These are phyloP conservation scores for Cordia subcordata DNA, from an alignment of 257 asterid species.

Conservation along the genomic window DNA sequence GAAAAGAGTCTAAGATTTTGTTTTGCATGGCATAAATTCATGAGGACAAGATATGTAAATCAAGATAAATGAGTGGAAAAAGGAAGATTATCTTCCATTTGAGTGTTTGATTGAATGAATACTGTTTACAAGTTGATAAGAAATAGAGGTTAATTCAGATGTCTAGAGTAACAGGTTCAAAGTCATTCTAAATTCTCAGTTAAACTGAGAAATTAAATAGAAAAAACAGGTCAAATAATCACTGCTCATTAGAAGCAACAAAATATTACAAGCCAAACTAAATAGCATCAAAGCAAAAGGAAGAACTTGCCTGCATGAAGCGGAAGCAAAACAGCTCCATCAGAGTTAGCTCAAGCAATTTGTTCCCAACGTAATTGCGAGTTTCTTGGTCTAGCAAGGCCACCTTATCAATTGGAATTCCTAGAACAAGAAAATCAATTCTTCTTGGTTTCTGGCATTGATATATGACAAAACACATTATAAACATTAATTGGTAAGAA, in stretches of 20 bases:
- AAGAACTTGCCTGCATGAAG: constrained; percentile 84
- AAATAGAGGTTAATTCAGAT: neutral
- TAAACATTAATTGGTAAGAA: neutral
- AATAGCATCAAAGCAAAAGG: constrained; percentile 6
- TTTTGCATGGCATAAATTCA: neutral
- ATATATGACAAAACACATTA: neutral
- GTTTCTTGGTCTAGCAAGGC: constrained; percentile 69
- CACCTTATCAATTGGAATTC: constrained; percentile 88
- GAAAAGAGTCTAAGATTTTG: neutral
- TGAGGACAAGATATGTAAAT: neutral
- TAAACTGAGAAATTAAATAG: neutral
- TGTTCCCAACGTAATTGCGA: constrained; percentile 77
- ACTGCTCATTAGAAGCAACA: neutral
- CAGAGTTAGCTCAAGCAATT: constrained; percentile 83
- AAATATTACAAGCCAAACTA: neutral
- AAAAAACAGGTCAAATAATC: neutral
- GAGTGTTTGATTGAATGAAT: neutral
- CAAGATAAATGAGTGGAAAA: neutral
- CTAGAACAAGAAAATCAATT: constrained; percentile 32
- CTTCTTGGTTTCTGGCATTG: neutral
- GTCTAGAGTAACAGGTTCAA: neutral
- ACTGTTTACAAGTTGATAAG: neutral
- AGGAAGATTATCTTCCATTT: neutral
- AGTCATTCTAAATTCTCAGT: neutral
- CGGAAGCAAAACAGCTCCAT: constrained; percentile 73